Percentiles rank a stretch among this genome's conserved stretches.
Evolutionary conservation across 257 asterid species (phyloP).

Genomic region (Misopates orontium): DNA sequence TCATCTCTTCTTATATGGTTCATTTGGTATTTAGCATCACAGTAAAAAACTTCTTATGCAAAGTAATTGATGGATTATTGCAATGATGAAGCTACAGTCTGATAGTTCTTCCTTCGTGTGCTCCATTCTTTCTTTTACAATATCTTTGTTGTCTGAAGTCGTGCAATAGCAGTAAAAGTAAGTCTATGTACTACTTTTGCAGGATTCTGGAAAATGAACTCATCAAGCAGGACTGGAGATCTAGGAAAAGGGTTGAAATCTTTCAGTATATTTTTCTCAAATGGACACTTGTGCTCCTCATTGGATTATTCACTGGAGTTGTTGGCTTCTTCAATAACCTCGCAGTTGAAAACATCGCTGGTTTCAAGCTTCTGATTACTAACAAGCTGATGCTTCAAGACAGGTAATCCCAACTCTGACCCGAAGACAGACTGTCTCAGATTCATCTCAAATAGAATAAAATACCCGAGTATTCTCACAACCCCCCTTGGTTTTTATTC

Average conservation of each 20-base stretch:
- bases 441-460: neutral
- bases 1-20: too few species aligned
- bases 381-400: slow-evolving; percentile 65
- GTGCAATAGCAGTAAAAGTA: too few species aligned
- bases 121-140: too few species aligned
- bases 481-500: too few species aligned
- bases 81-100: too few species aligned
- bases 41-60: too few species aligned
- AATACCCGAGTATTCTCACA: too few species aligned
- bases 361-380: slow-evolving; percentile 73
- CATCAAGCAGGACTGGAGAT: slow-evolving; percentile 96
- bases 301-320: slow-evolving; percentile 75
- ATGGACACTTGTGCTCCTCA: slow-evolving; percentile 93
- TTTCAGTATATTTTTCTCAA: slow-evolving; percentile 78
- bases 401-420: slow-evolving; percentile 46
- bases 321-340: slow-evolving; percentile 87
- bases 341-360: slow-evolving; percentile 91
- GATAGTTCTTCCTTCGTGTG: too few species aligned
- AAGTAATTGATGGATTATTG: too few species aligned
- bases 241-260: slow-evolving; percentile 74
- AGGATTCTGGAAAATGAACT: slow-evolving; percentile 90
- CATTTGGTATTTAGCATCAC: too few species aligned
- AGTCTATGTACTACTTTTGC: slow-evolving; percentile 23
- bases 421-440: neutral
- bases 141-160: too few species aligned